Conservation (phyloP, 805 yeast genomes). For the Candida boleticola region DNA sequence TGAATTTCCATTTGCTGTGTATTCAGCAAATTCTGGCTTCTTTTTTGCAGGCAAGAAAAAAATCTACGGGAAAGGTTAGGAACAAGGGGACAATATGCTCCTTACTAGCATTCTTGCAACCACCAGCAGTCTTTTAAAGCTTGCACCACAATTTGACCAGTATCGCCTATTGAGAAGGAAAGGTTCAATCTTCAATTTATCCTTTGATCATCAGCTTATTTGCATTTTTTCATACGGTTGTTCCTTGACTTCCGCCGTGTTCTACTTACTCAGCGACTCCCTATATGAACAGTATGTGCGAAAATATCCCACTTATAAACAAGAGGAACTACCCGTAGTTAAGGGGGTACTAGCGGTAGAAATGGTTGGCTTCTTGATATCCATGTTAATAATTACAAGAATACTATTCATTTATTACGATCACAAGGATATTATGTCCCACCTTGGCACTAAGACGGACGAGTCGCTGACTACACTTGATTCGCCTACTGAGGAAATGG, state of each 20-base stretch:
- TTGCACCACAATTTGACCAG: neutral
- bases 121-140: slow-evolving; percentile 3
- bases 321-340: neutral
- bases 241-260: slow-evolving; percentile 1
- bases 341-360: neutral
- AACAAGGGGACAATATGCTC: neutral
- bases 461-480: neutral
- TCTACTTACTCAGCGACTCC: neutral
- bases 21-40: too few species aligned
- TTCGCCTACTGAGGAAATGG: neutral
- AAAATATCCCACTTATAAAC: neutral
- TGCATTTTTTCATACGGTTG: neutral
- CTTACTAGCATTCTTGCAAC: neutral
- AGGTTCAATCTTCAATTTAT: neutral
- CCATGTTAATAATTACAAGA: neutral
- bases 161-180: neutral
- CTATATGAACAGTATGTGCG: neutral
- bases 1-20: too few species aligned
- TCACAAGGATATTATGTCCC: neutral
- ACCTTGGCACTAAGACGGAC: neutral
- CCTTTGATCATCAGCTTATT: slow-evolving; percentile 1
- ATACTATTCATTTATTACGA: neutral
- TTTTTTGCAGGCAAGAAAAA: too few species aligned
- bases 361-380: neutral
- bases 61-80: too few species aligned